A percentile compares a stretch with the other conserved stretches of the same genome.
phyloP scores from a whole-genome alignment of 345 rosid species.

The Brassica juncea region DNA sequence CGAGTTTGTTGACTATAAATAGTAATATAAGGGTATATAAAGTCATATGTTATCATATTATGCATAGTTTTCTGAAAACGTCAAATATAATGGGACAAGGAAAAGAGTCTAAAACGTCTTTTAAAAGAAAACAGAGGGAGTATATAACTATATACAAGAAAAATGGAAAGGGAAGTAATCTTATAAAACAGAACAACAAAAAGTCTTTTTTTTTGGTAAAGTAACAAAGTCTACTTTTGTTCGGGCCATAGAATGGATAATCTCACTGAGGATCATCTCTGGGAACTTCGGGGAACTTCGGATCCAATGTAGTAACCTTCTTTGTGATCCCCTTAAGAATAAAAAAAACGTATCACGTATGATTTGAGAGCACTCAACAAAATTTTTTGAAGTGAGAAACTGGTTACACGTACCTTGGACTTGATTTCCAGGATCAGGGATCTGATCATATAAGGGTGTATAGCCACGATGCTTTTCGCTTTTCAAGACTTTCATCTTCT shows the following conservation, averaged over 20 bases:
- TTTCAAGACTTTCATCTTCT: constrained; percentile 44
- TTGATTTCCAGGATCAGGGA: constrained; percentile 53
- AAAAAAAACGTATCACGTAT: not conserved
- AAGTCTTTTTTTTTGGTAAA: too few species aligned
- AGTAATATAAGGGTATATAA: too few species aligned
- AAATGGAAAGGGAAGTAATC: too few species aligned
- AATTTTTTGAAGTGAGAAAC: not conserved
- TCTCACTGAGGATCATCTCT: constrained; percentile 57
- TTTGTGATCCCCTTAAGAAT: constrained; percentile 71
- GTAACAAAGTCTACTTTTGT: too few species aligned
- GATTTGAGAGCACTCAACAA: not conserved
- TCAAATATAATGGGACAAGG: too few species aligned
- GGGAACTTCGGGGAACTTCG: constrained; percentile 63
- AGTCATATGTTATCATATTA: too few species aligned
- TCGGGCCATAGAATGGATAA: constrained; percentile 67
- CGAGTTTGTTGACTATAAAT: too few species aligned
- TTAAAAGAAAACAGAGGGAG: too few species aligned
- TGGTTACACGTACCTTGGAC: constrained; percentile 1
- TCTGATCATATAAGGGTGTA: constrained; percentile 62
- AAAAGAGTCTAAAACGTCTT: too few species aligned
- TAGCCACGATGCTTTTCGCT: constrained; percentile 74
- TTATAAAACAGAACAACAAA: not conserved
- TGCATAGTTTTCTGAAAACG: too few species aligned
- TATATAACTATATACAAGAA: too few species aligned
- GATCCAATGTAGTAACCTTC: constrained; percentile 74